A percentile compares a stretch with the other conserved stretches of the same genome.
phyloP scores from a whole-genome alignment of 768 basidiomycete genomes.

The Lactarius hatsudake region DNA sequence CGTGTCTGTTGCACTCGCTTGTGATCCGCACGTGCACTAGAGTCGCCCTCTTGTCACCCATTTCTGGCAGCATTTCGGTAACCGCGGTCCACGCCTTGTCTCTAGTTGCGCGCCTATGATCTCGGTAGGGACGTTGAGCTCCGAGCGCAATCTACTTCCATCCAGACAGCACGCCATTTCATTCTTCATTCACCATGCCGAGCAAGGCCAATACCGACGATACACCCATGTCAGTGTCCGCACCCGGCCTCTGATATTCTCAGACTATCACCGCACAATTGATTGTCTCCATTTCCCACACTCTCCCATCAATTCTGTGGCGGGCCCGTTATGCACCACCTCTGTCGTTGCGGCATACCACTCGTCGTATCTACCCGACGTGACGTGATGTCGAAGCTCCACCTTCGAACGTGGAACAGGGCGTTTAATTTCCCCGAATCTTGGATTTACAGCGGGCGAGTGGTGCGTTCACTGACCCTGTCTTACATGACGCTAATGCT shows the following conservation, averaged over 20 bases:
- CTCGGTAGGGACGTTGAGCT: neutral
- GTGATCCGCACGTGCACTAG: neutral
- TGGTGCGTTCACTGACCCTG: neutral
- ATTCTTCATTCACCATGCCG: neutral
- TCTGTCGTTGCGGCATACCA: neutral
- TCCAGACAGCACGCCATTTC: neutral
- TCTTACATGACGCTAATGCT: neutral
- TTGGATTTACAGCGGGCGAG: neutral
- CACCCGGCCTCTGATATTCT: neutral
- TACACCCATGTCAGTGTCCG: neutral
- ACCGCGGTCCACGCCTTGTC: neutral
- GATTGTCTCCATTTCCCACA: conserved; percentile 1
- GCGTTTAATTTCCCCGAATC: neutral
- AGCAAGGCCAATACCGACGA: neutral
- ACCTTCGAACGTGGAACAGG: neutral
- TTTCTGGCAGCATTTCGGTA: neutral
- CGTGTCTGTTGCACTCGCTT: conserved; percentile 9
- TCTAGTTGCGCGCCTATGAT: neutral
- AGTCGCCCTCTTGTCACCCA: neutral
- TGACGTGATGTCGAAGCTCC: neutral
- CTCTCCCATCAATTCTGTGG: neutral
- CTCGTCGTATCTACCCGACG: neutral
- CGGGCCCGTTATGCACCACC: neutral
- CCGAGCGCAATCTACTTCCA: neutral
- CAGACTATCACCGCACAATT: neutral